Evolutionary conservation across 2,329 filamentous ascomycete genomes (phyloP).

Genomic region (Chrysoporthe puriensis): DNA sequence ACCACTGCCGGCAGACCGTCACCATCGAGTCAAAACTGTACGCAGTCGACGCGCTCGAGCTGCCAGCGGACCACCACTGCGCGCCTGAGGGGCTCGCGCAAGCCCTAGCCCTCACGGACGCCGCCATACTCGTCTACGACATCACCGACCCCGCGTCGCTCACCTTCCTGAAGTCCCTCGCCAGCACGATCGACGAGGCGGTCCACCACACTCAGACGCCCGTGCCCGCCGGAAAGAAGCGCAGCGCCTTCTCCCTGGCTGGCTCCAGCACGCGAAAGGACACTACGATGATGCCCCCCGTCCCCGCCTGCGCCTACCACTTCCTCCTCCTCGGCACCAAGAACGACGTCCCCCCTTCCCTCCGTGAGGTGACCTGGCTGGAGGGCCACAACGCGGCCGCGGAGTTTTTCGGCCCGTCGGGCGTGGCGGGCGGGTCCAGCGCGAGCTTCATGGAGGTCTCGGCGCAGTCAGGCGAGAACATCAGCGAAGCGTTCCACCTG

Average conservation of each 20-base stretch:
- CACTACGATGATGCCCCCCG: neutral
- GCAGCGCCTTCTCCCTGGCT: slow-evolving; percentile 7
- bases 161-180: slow-evolving; percentile 24
- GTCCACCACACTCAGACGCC: slow-evolving; percentile 10
- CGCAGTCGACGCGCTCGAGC: slow-evolving; percentile 43
- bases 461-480: slow-evolving; percentile 41
- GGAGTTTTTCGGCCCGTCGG: slow-evolving; percentile 29
- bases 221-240: slow-evolving; percentile 10
- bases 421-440: slow-evolving; percentile 30
- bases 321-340: slow-evolving; percentile 43
- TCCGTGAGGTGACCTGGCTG: slow-evolving; percentile 37
- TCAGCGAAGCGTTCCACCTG: slow-evolving; percentile 40
- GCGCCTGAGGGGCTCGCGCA: slow-evolving; percentile 40
- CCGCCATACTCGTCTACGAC: slow-evolving; percentile 43
- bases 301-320: slow-evolving; percentile 35
- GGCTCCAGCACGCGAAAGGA: slow-evolving; percentile 1
- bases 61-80: slow-evolving; percentile 40
- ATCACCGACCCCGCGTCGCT: slow-evolving; percentile 37
- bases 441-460: slow-evolving; percentile 41
- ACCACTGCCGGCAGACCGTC: slow-evolving; percentile 41
- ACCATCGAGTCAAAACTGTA: slow-evolving; percentile 39
- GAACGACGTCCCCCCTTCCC: slow-evolving; percentile 38
- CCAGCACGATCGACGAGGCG: slow-evolving; percentile 14
- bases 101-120: slow-evolving; percentile 46
- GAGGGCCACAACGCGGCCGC: slow-evolving; percentile 35